A percentile compares a stretch with the other conserved stretches of the same genome.
phyloP scores from a whole-genome alignment of 2,329 filamentous ascomycete genomes.

The Cercospora sp. region DNA sequence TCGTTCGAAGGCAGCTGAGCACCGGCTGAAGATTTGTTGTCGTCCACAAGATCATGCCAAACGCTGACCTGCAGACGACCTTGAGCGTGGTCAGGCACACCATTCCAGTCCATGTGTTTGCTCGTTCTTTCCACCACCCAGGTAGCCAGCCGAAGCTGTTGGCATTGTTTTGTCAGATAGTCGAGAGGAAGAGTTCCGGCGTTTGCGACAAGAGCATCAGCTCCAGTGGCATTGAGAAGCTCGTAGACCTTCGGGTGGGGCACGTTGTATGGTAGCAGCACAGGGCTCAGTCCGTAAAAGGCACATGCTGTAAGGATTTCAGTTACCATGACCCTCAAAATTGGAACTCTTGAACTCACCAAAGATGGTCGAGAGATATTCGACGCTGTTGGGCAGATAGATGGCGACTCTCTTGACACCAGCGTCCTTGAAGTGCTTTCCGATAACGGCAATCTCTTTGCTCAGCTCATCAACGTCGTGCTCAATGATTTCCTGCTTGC shows the following conservation, averaged over 20 bases:
- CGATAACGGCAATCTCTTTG: slow-evolving; percentile 83
- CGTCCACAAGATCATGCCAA: slow-evolving; percentile 85
- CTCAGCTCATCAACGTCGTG: slow-evolving; percentile 71
- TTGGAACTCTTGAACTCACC: slow-evolving; percentile 46
- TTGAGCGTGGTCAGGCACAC: slow-evolving; percentile 74
- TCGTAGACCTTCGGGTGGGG: slow-evolving; percentile 66
- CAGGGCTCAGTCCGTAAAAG: slow-evolving; percentile 83
- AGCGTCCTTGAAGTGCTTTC: slow-evolving; percentile 69
- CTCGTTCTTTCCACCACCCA: slow-evolving; percentile 93
- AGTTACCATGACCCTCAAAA: neutral
- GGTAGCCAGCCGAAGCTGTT: slow-evolving; percentile 72
- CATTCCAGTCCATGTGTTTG: slow-evolving; percentile 93
- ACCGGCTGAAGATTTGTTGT: slow-evolving; percentile 60
- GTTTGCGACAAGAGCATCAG: slow-evolving; percentile 78
- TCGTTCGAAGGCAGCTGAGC: slow-evolving; percentile 65
- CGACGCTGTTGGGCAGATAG: slow-evolving; percentile 89
- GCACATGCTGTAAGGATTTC: slow-evolving; percentile 62
- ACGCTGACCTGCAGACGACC: slow-evolving; percentile 78
- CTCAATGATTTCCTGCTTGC: slow-evolving; percentile 71
- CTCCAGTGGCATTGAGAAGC: slow-evolving; percentile 70
- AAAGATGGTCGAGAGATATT: slow-evolving; percentile 79
- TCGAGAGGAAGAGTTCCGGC: slow-evolving; percentile 86
- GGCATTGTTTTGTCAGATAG: slow-evolving; percentile 66
- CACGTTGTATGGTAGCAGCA: slow-evolving; percentile 81
- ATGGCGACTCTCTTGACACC: slow-evolving; percentile 75